Evolutionary conservation across 2,329 filamentous ascomycete genomes (phyloP).

Genomic region (Cordyceps militaris): DNA sequence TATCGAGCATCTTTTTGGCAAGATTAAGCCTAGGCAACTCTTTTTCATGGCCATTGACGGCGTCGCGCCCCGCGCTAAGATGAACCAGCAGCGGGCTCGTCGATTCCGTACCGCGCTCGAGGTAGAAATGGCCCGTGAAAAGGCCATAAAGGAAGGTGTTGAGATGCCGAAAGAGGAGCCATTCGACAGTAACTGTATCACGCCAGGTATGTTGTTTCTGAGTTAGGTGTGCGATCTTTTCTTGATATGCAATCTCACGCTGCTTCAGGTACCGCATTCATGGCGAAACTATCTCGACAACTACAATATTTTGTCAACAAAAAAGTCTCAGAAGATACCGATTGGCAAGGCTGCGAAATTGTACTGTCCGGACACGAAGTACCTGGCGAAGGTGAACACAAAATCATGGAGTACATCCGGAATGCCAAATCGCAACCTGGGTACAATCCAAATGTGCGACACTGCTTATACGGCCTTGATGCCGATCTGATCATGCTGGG

Average conservation of each 20-base stretch:
- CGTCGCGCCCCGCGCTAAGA: slow-evolving; percentile 94
- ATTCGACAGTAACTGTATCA: slow-evolving; percentile 99
- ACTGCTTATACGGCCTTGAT: slow-evolving; percentile 95
- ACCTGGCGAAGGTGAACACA: slow-evolving; percentile 96
- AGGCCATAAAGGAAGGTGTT: slow-evolving; percentile 80
- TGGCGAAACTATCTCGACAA: slow-evolving; percentile 91
- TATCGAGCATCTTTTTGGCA: slow-evolving; percentile 96
- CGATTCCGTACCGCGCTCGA: slow-evolving; percentile 93
- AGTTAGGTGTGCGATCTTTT: background rate
- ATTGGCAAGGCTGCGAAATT: slow-evolving; percentile 96
- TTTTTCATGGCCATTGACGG: slow-evolving; percentile 99
- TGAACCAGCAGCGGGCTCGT: slow-evolving; percentile 97
- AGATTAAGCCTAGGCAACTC: slow-evolving; percentile 95
- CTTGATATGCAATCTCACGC: background rate
- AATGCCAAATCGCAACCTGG: slow-evolving; percentile 91
- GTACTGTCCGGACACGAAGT: slow-evolving; percentile 97
- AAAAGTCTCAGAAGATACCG: slow-evolving; percentile 91
- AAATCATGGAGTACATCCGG: slow-evolving; percentile 99
- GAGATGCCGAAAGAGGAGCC: slow-evolving; percentile 92
- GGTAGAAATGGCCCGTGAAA: slow-evolving; percentile 80
- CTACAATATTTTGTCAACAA: slow-evolving; percentile 98
- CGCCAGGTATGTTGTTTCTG: slow-evolving; percentile 53
- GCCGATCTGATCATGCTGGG: slow-evolving; percentile 98
- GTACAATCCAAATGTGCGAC: slow-evolving; percentile 88
- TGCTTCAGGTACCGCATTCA: slow-evolving; percentile 69